Evolutionary conservation across 257 asterid genomes (phyloP), one percentile per base, ranked within the genome.

Genomic region (Forsythia suspensa): DNA sequence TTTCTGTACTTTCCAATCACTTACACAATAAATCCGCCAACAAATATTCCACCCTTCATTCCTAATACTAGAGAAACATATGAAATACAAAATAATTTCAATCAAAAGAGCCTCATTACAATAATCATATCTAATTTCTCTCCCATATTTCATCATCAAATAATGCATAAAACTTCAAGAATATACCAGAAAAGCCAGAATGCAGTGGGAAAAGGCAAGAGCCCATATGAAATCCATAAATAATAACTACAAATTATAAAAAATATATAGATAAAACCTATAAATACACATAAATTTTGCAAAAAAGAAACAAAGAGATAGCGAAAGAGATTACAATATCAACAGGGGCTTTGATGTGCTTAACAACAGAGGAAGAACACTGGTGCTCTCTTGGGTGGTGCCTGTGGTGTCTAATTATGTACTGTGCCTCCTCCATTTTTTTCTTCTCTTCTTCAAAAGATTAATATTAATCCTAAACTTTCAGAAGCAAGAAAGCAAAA

Each of bases 331-430:
- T 79, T 89, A 92, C 98, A 39, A 92, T 92, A 86, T 95, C 95
- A 77, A 93, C 91, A 7, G 98, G 97, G 63, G 98, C 98, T 82
- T 84, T 90, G 92, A 95, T 89, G 86, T 85, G 95, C 86, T 90
- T 92, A 34, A 88, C 90, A 76, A 90, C 91, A 66, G 86, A 82
- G 38, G 97, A 90, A 84, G 96, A 88, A 79, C 98, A 91, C 84
- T 89, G 98, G 40, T 85, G 71, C 75, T 77, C 92, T 29, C 75
- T 81, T 4, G 82, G 85, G 73, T 78, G 90, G 70, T 84, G 92
- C 82, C 75, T 82, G 75, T 86, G 94, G 85, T 83, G 84, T 46
- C 86, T 87, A 77, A 81, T 51, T 20, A 86, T 78, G 76, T 80
- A 77, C 80, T 85, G 83, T 6, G 91, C 86, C 86, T 92, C 86